phyloP scores from a whole-genome alignment of 805 yeast genomes.

The Soucietia sequanensis region DNA sequence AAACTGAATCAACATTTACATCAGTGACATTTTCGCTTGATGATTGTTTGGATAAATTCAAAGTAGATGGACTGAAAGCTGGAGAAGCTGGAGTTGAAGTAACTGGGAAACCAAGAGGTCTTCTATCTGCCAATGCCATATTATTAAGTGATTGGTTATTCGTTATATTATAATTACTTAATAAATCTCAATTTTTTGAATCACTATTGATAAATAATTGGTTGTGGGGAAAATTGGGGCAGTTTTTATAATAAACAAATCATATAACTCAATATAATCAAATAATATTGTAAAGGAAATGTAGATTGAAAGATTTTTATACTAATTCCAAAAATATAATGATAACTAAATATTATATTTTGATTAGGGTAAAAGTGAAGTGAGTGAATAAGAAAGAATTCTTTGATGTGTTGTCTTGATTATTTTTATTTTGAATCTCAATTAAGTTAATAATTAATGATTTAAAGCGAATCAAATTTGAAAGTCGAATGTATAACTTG shows the following conservation, averaged over 20 bases:
- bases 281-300: too few species aligned
- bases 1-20: conserved; percentile 6
- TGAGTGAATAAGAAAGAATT: neutral
- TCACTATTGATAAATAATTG: too few species aligned
- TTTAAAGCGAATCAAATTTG: neutral
- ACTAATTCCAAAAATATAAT: too few species aligned
- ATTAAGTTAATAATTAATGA: conserved; percentile 2
- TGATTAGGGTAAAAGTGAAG: neutral
- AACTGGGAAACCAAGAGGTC: conserved; percentile 57
- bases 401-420: too few species aligned
- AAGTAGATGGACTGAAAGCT: conserved; percentile 33
- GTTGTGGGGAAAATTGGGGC: neutral
- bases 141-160: too few species aligned
- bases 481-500: too few species aligned
- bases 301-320: too few species aligned
- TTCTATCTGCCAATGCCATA: conserved; percentile 68
- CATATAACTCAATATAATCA: neutral
- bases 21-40: neutral
- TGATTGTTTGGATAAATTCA: conserved; percentile 8
- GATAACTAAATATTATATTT: neutral
- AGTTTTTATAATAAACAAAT: neutral
- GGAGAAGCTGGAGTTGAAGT: conserved; percentile 47
- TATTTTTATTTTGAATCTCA: neutral
- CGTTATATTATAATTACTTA: neutral
- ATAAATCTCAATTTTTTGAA: too few species aligned